Evolutionary conservation across 208 protist species (phyloP), one percentile per base, ranked within the genome.

Genomic region (Lotmaria passim): DNA sequence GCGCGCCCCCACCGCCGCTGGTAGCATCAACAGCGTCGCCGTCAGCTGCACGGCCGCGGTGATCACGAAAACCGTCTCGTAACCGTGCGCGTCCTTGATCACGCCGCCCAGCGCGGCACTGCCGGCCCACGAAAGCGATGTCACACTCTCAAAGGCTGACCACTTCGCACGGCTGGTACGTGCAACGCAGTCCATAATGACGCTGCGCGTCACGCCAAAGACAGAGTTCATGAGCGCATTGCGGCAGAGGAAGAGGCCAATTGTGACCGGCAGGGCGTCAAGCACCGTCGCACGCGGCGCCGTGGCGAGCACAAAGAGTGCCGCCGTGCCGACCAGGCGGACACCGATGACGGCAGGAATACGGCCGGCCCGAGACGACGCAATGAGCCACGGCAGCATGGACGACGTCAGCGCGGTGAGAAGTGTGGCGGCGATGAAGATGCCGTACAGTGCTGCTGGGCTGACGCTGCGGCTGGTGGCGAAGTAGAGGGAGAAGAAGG

Each of bases 201-300:
- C 79, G 44, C 81, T 88, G 41, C 87, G 83, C 0, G 83, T 90
- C 48, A 90, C 26, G 33, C 87, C 87, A 5, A 73, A 47, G 11
- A 84, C 82, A 7, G 76, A 75, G 71, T 93, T 93, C 87, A 93
- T 93, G 19, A 64, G 57, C n/a, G 83, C 62, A 56, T 86, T 87
- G 24, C 87, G 80, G 19, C 65, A 44, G 33, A 92, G 53, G 46
- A 83, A 87, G 7, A 76, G 31, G 8, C 61, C 12, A 1, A 86
- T 14, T 15, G 79, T 58, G 36, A 17, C 26, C 3, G 47, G 24
- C 56, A 68, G 43, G 26, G 61, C 36, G 55, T 11, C 15, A 21
- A 73, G 41, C 33, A 59, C 26, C 34, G 51, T 44, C 0, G 7
- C 21, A 0, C 23, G 55, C 21, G 30, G 19, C 26, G 63, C 56